Conservation (phyloP, 2,329 filamentous ascomycete genomes). For the Akanthomyces dipterigenus region DNA sequence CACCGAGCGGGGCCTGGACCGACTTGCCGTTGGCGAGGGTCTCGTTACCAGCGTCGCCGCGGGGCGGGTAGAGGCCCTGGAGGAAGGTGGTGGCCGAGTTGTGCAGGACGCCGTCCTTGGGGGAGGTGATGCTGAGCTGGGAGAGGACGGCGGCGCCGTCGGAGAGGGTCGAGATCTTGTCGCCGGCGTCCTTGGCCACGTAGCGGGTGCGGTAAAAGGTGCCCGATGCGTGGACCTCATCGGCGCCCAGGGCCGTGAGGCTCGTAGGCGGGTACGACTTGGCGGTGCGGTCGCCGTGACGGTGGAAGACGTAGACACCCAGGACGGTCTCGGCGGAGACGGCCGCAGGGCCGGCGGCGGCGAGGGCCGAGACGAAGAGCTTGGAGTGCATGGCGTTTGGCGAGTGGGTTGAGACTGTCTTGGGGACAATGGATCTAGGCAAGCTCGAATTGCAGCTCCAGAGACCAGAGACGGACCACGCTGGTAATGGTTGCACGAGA, state of each 20-base stretch:
- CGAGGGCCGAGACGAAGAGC: conserved; percentile 33
- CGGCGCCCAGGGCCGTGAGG: conserved; percentile 73
- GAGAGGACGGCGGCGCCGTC: conserved; percentile 57
- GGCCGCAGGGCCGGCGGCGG: conserved; percentile 28
- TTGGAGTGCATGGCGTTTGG: conserved; percentile 32
- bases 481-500: background rate
- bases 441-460: background rate
- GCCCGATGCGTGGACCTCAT: conserved; percentile 66
- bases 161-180: conserved; percentile 60
- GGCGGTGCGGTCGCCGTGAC: conserved; percentile 81
- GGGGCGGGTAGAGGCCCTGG: conserved; percentile 79
- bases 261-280: conserved; percentile 66
- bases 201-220: conserved; percentile 72
- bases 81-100: conserved; percentile 74
- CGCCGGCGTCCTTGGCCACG: conserved; percentile 51
- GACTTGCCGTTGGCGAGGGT: conserved; percentile 64
- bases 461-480: background rate
- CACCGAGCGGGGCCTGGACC: conserved; percentile 62
- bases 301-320: conserved; percentile 79
- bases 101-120: conserved; percentile 70
- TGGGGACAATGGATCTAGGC: background rate
- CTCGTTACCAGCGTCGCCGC: conserved; percentile 45
- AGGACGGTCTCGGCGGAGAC: conserved; percentile 57
- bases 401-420: conserved; percentile 1
- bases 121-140: conserved; percentile 67